Conservation (phyloP, 805 yeast genomes). For the Wickerhamomyces alni region DNA sequence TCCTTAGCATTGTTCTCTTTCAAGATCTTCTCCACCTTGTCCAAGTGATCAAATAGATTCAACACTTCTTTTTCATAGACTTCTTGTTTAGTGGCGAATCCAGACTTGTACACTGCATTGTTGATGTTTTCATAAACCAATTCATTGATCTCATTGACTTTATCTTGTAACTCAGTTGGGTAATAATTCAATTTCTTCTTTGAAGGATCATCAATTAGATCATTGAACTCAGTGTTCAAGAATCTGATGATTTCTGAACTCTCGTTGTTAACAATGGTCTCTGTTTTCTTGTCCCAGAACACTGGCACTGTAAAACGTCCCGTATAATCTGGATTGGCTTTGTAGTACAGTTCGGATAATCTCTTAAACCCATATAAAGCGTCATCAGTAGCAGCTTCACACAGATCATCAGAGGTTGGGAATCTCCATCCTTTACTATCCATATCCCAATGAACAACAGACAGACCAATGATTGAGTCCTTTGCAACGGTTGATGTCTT, state of each 20-base stretch:
- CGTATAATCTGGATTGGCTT: slow-evolving; percentile 65
- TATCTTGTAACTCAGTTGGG: slow-evolving; percentile 45
- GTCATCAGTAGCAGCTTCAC: slow-evolving; percentile 45
- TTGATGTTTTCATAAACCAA: slow-evolving; percentile 85
- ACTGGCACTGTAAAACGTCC: slow-evolving; percentile 93
- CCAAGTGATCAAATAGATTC: slow-evolving; percentile 60
- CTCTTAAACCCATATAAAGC: slow-evolving; percentile 53
- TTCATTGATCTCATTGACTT: slow-evolving; percentile 72
- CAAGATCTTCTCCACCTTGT: slow-evolving; percentile 61
- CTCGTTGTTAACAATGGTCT: slow-evolving; percentile 88
- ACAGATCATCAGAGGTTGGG: slow-evolving; percentile 37
- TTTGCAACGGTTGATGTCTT: slow-evolving; percentile 21
- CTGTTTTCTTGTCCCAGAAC: slow-evolving; percentile 79
- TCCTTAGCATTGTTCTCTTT: slow-evolving; percentile 29
- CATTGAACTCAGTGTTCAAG: slow-evolving; percentile 68
- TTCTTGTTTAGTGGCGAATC: slow-evolving; percentile 81
- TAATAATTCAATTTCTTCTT: slow-evolving; percentile 52
- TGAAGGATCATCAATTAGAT: slow-evolving; percentile 39
- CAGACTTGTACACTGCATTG: slow-evolving; percentile 90
- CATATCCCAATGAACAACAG: slow-evolving; percentile 90
- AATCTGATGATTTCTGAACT: slow-evolving; percentile 85
- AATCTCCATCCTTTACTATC: slow-evolving; percentile 90
- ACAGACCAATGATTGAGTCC: slow-evolving; percentile 49
- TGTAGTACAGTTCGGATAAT: slow-evolving; percentile 66
- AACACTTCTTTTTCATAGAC: slow-evolving; percentile 67